Conservation (phyloP, 345 rosid species). For the Pistacia atlantica region DNA sequence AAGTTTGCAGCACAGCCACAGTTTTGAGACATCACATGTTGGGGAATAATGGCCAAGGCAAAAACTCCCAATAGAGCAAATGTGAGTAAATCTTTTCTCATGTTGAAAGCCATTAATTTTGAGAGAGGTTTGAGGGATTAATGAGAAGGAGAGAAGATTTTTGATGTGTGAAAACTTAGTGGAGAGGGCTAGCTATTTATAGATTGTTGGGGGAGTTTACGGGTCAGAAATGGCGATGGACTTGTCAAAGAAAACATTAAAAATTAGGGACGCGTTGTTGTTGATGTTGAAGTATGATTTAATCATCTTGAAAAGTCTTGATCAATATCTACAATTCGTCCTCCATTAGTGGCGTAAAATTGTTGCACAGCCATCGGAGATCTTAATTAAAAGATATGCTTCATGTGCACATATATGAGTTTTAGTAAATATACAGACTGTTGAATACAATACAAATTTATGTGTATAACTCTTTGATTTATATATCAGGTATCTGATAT, state of each 20-base stretch:
- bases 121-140: neutral
- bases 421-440: too few relatives aligned
- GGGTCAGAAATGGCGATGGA: too few relatives aligned
- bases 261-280: too few relatives aligned
- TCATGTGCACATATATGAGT: too few relatives aligned
- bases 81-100: neutral
- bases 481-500: too few relatives aligned
- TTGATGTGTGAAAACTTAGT: neutral
- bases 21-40: slow-evolving; percentile 39
- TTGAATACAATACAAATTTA: too few relatives aligned
- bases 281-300: too few relatives aligned
- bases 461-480: too few relatives aligned
- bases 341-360: neutral
- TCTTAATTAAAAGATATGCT: too few relatives aligned
- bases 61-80: slow-evolving; percentile 11
- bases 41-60: slow-evolving; percentile 4
- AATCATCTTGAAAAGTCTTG: neutral
- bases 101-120: neutral
- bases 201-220: neutral
- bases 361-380: neutral
- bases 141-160: neutral
- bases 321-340: neutral
- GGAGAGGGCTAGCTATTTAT: neutral
- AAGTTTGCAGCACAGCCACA: slow-evolving; percentile 51
- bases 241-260: too few relatives aligned